Base-by-base conservation (phyloP, 2,329 filamentous ascomycete species). In the Trichoderma hamatum region DNA sequence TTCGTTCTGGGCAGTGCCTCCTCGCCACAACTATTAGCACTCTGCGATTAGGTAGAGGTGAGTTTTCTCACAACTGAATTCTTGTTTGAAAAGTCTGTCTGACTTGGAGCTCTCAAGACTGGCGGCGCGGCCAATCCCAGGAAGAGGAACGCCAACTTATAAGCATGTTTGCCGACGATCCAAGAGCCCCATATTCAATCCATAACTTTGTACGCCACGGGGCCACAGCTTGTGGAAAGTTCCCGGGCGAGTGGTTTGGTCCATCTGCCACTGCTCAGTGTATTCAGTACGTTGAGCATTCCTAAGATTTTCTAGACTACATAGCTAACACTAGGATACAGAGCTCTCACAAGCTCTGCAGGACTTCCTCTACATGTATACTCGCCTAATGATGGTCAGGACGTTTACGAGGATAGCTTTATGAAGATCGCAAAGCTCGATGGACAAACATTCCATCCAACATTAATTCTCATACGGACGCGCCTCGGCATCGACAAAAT, bases 181-280 rank as follows among this genome's bases (percentile, higher is more conserved):
- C 92, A 2, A 86, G 85, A 72, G 94, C 96, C 3, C 93, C 94
- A 0, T 98, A 97, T 77, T 98, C 95, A 1, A 93, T 99, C 74
- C 96, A 99, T 76, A 92, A 90, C 71, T 99, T 99, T 76, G 96
- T 99, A 43, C 85, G 90, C 65, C 92, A 97, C 74, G 96, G 96
- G 21, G 94, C 94, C 28, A 85, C 87, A 43, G 90, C 91, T 3
- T 99, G 96, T 79, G 94, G 93, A 4, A 98, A 97, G 80, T 92
- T 96, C 76, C 96, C 96, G 0, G 96, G 96, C 46, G 93, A 98
- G 80, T 99, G 96, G 96, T 99, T 99, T 80, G 96, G 96, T 0
- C 96, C 96, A n/a, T 97, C 94, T 21, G 96, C 96, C 7, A 96
- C 96, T 11, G 94, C 96, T 58, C 89, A 91, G 68, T 98, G 96